Evolutionary conservation across 2,329 filamentous ascomycete genomes (phyloP).

Genomic region (Bisporella sp.): DNA sequence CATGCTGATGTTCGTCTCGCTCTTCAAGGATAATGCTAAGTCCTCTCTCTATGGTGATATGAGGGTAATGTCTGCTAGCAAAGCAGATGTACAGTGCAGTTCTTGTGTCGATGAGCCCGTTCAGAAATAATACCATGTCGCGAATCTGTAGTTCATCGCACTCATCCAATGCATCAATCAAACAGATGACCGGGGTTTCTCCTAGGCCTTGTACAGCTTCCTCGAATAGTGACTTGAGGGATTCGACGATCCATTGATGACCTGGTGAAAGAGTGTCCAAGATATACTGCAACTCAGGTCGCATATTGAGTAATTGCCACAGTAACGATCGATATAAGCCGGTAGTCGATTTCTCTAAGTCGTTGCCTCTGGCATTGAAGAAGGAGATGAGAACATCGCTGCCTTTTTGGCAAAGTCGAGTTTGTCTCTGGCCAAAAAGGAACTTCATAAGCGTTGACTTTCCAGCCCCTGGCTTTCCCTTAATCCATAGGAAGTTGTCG

Average conservation of each 20-base stretch:
- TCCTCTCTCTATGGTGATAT: constrained; percentile 14
- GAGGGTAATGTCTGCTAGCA: constrained; percentile 26
- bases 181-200: constrained; percentile 22
- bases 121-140: constrained; percentile 26
- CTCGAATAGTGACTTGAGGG: constrained; percentile 21
- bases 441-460: constrained; percentile 38
- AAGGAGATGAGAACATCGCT: constrained; percentile 13
- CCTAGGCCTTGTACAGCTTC: constrained; percentile 19
- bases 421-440: neutral
- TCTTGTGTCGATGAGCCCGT: constrained; percentile 14
- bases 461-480: constrained; percentile 38
- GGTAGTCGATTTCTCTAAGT: constrained; percentile 26
- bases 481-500: constrained; percentile 39
- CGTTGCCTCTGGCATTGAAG: constrained; percentile 13
- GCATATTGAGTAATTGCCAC: constrained; percentile 32
- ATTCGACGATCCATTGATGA: constrained; percentile 15
- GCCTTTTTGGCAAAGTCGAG: constrained; percentile 2
- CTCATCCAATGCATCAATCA: constrained; percentile 41
- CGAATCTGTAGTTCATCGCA: constrained; percentile 29
- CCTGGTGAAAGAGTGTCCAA: constrained; percentile 19
- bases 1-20: constrained; percentile 17
- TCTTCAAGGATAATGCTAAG: constrained; percentile 15
- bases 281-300: constrained; percentile 28
- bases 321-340: constrained; percentile 43
- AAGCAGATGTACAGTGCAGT: constrained; percentile 15